Conservation (phyloP, 2,329 filamentous ascomycete species). For the Lojkania enalia region DNA sequence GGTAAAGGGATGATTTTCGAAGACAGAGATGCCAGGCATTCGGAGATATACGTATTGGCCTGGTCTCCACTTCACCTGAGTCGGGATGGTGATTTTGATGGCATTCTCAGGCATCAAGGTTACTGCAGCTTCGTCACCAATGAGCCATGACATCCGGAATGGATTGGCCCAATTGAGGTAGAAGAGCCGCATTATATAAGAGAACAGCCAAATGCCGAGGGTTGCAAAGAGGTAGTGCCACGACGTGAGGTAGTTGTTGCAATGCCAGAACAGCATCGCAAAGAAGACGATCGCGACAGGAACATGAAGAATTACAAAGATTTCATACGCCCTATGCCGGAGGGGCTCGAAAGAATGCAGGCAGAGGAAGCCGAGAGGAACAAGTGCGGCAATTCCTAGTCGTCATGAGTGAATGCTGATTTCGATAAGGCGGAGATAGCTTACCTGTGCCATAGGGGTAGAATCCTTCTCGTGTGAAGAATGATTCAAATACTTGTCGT, state of each 20-base stretch:
- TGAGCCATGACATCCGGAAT: slow-evolving; percentile 75
- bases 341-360: slow-evolving; percentile 81
- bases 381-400: slow-evolving; percentile 66
- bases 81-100: slow-evolving; percentile 94
- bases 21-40: slow-evolving; percentile 87
- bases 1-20: slow-evolving; percentile 95
- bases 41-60: slow-evolving; percentile 94
- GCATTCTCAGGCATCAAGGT: slow-evolving; percentile 89
- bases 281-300: slow-evolving; percentile 81
- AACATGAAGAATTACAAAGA: slow-evolving; percentile 81
- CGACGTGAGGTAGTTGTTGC: slow-evolving; percentile 85
- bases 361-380: slow-evolving; percentile 81
- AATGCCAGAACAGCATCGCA: slow-evolving; percentile 92
- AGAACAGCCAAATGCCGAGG: slow-evolving; percentile 74
- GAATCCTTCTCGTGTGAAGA: slow-evolving; percentile 68
- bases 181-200: slow-evolving; percentile 74
- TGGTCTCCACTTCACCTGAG: slow-evolving; percentile 87
- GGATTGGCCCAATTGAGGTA: slow-evolving; percentile 91
- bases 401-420: too few relatives aligned
- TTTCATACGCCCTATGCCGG: slow-evolving; percentile 77
- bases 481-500: slow-evolving; percentile 67
- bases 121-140: slow-evolving; percentile 89
- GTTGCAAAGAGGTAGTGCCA: slow-evolving; percentile 89
- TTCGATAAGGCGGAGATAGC: slow-evolving; percentile 14
- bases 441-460: slow-evolving; percentile 81